Evolutionary conservation across 148 eudicot genomes (phyloP).

Genomic region (Chenopodium formosanum): DNA sequence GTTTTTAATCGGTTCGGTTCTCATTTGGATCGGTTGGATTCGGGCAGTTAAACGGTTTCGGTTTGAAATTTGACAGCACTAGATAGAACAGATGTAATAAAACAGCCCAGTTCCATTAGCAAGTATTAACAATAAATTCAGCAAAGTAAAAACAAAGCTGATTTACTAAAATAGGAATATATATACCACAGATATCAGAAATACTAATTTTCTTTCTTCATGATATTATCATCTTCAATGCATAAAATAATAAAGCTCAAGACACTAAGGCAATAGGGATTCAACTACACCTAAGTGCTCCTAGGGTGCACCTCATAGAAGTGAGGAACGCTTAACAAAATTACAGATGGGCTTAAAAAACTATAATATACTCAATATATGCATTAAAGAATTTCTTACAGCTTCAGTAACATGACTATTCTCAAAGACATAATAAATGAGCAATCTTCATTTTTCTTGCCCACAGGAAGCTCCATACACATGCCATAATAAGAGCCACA

Average conservation of each 20-base stretch:
- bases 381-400: not conserved
- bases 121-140: not conserved
- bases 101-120: not conserved
- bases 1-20: too few species aligned
- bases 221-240: not conserved
- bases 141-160: not conserved
- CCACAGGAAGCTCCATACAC: not conserved
- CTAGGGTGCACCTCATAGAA: too few species aligned
- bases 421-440: not conserved
- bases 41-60: too few species aligned
- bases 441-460: not conserved
- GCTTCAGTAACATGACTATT: not conserved
- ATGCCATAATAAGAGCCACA: not conserved
- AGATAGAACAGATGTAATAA: not conserved
- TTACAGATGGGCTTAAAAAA: too few species aligned
- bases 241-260: too few species aligned
- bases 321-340: too few species aligned
- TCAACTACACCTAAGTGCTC: not conserved
- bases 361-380: not conserved
- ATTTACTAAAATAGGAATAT: not conserved
- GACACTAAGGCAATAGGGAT: too few species aligned
- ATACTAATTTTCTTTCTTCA: not conserved
- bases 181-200: not conserved
- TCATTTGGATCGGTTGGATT: too few species aligned
- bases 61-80: too few species aligned